A percentile compares a stretch with the other conserved stretches of the same genome.
phyloP scores from a whole-genome alignment of 208 protist species.

The Leishmania lainsoni region DNA sequence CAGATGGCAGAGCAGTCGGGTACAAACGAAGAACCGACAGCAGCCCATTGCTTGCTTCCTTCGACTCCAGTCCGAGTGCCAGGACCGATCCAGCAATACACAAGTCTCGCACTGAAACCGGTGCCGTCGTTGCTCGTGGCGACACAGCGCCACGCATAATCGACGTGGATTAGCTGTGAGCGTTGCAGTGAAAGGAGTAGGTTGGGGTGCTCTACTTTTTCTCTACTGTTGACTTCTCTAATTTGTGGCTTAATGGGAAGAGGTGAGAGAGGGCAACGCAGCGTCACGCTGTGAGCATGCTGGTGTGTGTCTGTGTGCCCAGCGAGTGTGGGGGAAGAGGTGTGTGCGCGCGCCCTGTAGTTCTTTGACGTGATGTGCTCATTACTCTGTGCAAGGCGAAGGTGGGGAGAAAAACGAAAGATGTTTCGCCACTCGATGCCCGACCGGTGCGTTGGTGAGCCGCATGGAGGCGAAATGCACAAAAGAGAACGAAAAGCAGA shows the following conservation, averaged over 20 bases:
- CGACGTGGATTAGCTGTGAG: conserved; percentile 8
- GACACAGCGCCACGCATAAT: background rate
- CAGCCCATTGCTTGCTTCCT: background rate
- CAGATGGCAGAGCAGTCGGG: background rate
- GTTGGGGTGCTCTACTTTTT: background rate
- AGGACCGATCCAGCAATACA: background rate
- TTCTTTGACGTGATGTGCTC: background rate
- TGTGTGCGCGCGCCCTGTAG: background rate
- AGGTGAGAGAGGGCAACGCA: background rate
- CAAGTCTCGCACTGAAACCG: background rate
- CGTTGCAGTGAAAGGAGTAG: background rate
- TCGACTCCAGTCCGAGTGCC: background rate
- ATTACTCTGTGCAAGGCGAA: background rate
- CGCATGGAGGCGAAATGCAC: background rate
- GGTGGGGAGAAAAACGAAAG: background rate
- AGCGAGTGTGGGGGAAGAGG: background rate
- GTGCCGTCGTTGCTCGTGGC: background rate
- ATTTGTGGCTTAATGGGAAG: background rate
- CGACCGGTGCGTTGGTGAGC: background rate
- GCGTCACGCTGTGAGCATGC: background rate
- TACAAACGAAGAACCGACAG: conserved; percentile 10
- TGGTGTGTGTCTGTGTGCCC: background rate
- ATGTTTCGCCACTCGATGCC: background rate
- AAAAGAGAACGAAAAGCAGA: background rate
- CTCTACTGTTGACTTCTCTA: background rate